Evolutionary conservation across 2,329 filamentous ascomycete genomes (phyloP).

Genomic region (Tolypocladium amazonense): DNA sequence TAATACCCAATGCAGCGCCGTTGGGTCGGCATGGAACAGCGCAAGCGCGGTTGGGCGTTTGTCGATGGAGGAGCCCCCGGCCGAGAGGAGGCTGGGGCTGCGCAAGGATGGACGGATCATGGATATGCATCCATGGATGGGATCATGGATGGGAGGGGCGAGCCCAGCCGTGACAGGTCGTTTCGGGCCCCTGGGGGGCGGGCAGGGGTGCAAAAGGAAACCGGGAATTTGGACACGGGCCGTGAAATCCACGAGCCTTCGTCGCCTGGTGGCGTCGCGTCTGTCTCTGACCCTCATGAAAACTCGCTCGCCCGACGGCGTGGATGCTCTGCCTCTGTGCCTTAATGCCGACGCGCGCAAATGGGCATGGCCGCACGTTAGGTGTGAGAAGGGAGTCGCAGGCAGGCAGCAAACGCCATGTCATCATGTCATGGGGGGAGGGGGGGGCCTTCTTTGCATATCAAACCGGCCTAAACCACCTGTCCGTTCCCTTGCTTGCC

Average conservation of each 20-base stretch:
- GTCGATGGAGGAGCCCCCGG: background rate
- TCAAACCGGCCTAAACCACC: background rate
- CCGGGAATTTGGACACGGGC: background rate
- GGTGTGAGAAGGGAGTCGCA: no score
- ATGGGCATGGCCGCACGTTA: background rate
- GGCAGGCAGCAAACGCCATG: background rate
- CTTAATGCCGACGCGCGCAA: background rate
- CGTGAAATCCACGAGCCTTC: background rate
- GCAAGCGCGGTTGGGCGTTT: background rate
- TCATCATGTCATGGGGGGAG: background rate
- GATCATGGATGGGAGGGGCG: background rate
- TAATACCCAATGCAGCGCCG: background rate
- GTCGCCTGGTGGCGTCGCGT: background rate
- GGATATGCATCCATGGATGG: background rate
- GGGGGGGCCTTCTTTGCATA: no score
- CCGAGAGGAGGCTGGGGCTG: background rate
- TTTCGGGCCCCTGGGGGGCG: background rate
- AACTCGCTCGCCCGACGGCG: background rate
- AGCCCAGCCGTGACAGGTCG: background rate
- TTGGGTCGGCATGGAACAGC: background rate
- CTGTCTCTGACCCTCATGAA: background rate
- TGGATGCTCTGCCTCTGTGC: background rate
- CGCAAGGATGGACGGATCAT: background rate
- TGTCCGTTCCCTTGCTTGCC: background rate
- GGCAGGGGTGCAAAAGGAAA: conserved; percentile 4